Base-by-base conservation (phyloP, 2,329 filamentous ascomycete genomes). In the Diaporthe batatas region DNA sequence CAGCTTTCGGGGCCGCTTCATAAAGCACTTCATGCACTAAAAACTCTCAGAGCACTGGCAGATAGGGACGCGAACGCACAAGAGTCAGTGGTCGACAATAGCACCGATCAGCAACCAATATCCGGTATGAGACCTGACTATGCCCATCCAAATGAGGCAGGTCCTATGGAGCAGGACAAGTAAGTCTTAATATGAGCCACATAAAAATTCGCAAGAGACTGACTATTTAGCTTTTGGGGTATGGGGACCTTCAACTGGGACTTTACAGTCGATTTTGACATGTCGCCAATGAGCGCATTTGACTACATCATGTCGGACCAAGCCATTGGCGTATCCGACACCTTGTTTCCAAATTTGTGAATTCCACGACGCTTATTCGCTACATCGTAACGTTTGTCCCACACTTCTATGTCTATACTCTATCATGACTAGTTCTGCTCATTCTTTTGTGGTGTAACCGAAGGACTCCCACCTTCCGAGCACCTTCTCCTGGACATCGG, bases 401-500 rank as follows among this genome's bases (percentile, higher is more conserved):
- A 44, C 21, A 12, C 23, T 44, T 59, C 36, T 29, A 44, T 16
- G 6, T 44, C 36, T 44, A 29, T 29, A 47, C 54, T 12, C 34
- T 55, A 36, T 29, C n/a, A 10, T 11, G 8, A 23, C 3, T 32
- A n/a, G 25, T 18, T 34, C 12, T 8, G 34, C 29, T 51, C 42
- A 57, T 54, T 58, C 1, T n/a, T 36, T 58, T n/a, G 54, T 14
- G 34, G 42, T 36, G 72, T 81, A 82, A 16, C 80, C 80, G 76
- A 80, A 76, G n/a, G 59, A 70, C 16, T 76, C 75, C 82, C 82
- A 84, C n/a, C 77, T 80, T 2, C n/a, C 68, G 36, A 80, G 73
- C 0, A 86, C 81, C 72, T 79, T 83, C 8, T 79, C 74, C 75
- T 86, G 79, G 0, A 87, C 14, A 0, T 82, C 81, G n/a, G 79